Base-by-base conservation (phyloP, 148 eudicot species). In the Nepenthes gracilis region DNA sequence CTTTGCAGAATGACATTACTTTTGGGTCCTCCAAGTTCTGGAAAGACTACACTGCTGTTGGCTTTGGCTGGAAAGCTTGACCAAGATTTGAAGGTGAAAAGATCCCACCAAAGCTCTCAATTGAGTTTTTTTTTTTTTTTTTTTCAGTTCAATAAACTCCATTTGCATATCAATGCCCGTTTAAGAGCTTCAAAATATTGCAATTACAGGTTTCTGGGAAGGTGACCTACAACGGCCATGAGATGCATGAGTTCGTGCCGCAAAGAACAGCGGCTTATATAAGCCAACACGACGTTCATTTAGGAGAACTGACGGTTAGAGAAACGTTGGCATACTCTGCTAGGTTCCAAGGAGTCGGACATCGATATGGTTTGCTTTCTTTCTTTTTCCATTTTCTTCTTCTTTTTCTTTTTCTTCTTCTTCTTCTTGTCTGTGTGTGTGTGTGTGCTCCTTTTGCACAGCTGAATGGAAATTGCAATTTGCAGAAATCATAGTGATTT, bases 21-120 rank as follows among this genome's bases (percentile, higher is more conserved):
- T 66, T 64, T 79, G 63, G 83, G 80, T 63, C 78, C 82, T 64
- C 82, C 82, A 33, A 61, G 75, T 62, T 78, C 82, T 35, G 82
- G 83, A 47, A 80, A 80, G 72, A 75, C 83, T 6, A 75, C 83
- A 33, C 43, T 76, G 54, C 57, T 80, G 54, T 53, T 75, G 59
- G 77, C 77, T 57, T 62, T 80, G 74, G 73, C 78, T 34, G 80
- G 80, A 68, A 72, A 63, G 59, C 74, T 76, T 11, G 78, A 62
- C 59, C 4, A 61, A 36, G 70, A 66, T 40, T 53, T 80, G 8
- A 73, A 70, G 76, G 83, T 76, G 50, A 64, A 43, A 32, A 53
- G 47, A 72, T 80, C 36, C 2, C 15, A 49, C 11, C 53, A 49
- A 49, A 5, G 3, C 53, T 10, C n/a, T 49, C 11, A 10, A 11